Conservation (phyloP, 2,329 filamentous ascomycete species). For the Cucurbitaria berberidis region DNA sequence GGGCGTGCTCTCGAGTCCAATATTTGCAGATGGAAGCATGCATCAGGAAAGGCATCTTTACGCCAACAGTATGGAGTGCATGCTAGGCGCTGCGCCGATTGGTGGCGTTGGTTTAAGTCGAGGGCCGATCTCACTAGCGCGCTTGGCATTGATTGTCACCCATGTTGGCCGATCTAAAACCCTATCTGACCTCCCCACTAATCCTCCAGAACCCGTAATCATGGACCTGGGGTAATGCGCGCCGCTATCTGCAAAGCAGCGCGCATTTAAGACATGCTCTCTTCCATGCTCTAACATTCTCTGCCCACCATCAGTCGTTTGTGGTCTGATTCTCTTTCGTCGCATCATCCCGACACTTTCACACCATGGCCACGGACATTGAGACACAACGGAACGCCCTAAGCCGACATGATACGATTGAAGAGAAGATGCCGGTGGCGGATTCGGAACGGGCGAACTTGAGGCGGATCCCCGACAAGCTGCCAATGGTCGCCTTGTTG, state of each 20-base stretch:
- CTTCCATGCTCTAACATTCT: not conserved
- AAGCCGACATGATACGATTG: conserved; percentile 4
- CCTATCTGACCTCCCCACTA: conserved; percentile 4
- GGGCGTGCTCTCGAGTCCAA: not conserved
- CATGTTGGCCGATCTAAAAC: conserved; percentile 9
- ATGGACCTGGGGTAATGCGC: conserved; percentile 7
- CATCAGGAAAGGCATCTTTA: not conserved
- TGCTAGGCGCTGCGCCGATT: not conserved
- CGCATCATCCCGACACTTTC: not conserved
- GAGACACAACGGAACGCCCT: conserved; percentile 4
- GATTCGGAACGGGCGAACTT: conserved; percentile 8
- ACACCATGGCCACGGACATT: conserved; percentile 7
- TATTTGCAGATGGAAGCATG: not conserved
- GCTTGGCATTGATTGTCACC: too few relatives aligned
- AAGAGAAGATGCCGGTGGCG: conserved; percentile 1
- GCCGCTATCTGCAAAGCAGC: conserved; percentile 2
- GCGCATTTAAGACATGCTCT: conserved; percentile 5
- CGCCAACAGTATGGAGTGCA: not conserved
- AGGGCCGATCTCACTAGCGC: not conserved
- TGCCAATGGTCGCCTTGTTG: conserved; percentile 14
- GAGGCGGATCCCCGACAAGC: conserved; percentile 11
- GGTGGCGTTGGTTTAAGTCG: conserved; percentile 4
- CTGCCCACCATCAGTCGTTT: conserved; percentile 1
- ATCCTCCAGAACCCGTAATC: not conserved
- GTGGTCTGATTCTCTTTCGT: not conserved